phyloP scores from a whole-genome alignment of 768 basidiomycete species.

The Xerocomus brunneocitrinus region DNA sequence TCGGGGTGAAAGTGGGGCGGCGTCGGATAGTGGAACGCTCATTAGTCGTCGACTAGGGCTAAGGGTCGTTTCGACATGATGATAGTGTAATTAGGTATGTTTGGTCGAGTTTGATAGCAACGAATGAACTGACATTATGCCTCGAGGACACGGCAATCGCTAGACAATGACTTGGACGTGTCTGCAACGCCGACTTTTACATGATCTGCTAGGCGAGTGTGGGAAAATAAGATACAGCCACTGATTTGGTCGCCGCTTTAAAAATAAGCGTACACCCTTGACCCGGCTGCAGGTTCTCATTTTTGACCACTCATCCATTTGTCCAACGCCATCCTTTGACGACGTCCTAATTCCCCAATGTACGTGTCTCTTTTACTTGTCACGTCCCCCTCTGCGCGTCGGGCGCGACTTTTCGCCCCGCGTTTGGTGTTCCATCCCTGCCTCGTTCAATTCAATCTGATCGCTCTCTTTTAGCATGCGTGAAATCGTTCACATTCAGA shows the following conservation, averaged over 20 bases:
- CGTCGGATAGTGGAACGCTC: conserved; percentile 1
- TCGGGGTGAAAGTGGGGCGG: conserved; percentile 27
- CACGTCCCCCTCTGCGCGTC: conserved; percentile 24
- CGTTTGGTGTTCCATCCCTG: background rate
- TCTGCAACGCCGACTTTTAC: conserved; percentile 5
- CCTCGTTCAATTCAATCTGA: conserved; percentile 20
- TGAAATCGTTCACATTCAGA: conserved; percentile 99
- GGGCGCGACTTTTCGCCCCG: conserved; percentile 16
- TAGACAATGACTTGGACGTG: background rate
- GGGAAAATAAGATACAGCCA: conserved; percentile 25
- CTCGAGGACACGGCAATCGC: conserved; percentile 5
- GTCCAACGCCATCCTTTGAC: conserved; percentile 32
- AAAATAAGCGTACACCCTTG: conserved; percentile 37
- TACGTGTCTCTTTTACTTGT: conserved; percentile 27
- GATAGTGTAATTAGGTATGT: background rate
- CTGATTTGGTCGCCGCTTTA: conserved; percentile 31
- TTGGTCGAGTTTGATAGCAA: background rate
- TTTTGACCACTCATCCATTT: conserved; percentile 33
- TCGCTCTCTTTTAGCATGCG: conserved; percentile 66
- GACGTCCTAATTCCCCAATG: conserved; percentile 19
- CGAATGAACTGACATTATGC: background rate
- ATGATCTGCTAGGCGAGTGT: conserved; percentile 1
- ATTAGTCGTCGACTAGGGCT: background rate
- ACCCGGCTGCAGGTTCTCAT: conserved; percentile 31
- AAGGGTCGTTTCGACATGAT: background rate